These are phyloP conservation scores for Quercus lobata DNA, from an alignment of 331 rosid genomes.

Conservation along the genomic window DNA sequence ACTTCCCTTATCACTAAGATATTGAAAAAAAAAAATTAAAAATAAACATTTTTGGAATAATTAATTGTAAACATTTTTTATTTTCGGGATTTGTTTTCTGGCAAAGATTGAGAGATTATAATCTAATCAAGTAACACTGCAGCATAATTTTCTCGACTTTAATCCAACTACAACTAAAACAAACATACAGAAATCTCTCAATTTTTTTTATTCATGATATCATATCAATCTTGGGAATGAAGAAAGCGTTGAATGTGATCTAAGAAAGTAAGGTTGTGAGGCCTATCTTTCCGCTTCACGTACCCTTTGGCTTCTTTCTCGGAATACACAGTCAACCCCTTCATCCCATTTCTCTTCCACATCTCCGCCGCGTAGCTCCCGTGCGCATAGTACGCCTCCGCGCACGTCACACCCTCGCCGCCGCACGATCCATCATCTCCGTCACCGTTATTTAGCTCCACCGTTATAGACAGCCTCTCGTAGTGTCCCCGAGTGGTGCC, in stretches of 20 bases:
- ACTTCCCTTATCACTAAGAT: rapidly evolving
- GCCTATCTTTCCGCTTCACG: constrained; percentile 77
- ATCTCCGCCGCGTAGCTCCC: constrained; percentile 55
- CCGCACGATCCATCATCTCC: background rate
- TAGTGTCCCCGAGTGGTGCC: constrained; percentile 65
- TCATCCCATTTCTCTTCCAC: constrained; percentile 57
- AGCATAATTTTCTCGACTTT: too few species aligned
- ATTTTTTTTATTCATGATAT: too few species aligned
- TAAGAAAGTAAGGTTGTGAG: constrained; percentile 65
- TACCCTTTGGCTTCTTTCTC: constrained; percentile 60
- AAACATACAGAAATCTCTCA: too few species aligned
- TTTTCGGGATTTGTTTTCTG: too few species aligned
- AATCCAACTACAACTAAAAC: too few species aligned
- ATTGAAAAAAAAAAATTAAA: too few species aligned
- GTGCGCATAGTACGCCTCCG: constrained; percentile 75
- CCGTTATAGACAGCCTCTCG: constrained; percentile 51
- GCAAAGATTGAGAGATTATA: too few species aligned
- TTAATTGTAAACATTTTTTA: too few species aligned
- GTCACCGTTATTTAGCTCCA: background rate
- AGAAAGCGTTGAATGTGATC: constrained; percentile 52
- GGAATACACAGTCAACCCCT: constrained; percentile 42
- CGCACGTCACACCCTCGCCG: constrained; percentile 10
- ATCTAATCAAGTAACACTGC: too few species aligned
- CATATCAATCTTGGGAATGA: constrained; percentile 5
- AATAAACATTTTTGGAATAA: too few species aligned